Conservation (phyloP, 306 rosid genomes). For the Castanea crenata region DNA sequence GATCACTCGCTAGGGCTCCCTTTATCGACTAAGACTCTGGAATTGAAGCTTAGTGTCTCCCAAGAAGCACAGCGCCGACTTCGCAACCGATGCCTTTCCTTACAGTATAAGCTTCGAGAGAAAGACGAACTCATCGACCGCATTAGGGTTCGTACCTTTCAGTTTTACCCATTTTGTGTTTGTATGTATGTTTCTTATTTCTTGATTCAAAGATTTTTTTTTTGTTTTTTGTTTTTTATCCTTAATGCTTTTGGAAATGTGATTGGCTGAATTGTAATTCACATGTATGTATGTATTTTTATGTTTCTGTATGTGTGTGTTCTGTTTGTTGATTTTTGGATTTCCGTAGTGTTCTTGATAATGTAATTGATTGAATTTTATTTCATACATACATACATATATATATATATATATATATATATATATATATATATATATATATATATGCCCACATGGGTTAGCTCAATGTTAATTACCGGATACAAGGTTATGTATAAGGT, state of each 20-base stretch:
- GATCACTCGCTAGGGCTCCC: slow-evolving; percentile 62
- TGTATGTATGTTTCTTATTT: neutral
- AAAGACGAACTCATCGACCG: slow-evolving; percentile 59
- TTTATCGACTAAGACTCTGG: slow-evolving; percentile 44
- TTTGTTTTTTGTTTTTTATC: neutral
- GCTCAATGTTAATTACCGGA: too few species aligned
- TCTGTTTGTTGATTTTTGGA: too few species aligned
- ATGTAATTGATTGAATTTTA: too few species aligned
- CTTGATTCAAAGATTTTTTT: neutral
- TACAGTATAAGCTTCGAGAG: slow-evolving; percentile 54
- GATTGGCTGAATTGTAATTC: too few species aligned
- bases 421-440: too few species aligned
- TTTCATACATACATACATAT: too few species aligned
- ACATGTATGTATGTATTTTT: too few species aligned
- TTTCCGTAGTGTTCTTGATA: too few species aligned
- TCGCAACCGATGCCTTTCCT: slow-evolving; percentile 34
- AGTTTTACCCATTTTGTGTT: neutral
- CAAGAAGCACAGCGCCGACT: slow-evolving; percentile 59
- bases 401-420: too few species aligned
- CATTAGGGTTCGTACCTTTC: slow-evolving; percentile 46
- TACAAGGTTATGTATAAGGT: too few species aligned
- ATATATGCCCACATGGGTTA: too few species aligned
- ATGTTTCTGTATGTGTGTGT: too few species aligned
- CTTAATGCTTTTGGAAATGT: neutral
- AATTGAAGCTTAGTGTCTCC: slow-evolving; percentile 58